Conservation (phyloP, 768 basidiomycete genomes). For the Lentinus tigrinus region DNA sequence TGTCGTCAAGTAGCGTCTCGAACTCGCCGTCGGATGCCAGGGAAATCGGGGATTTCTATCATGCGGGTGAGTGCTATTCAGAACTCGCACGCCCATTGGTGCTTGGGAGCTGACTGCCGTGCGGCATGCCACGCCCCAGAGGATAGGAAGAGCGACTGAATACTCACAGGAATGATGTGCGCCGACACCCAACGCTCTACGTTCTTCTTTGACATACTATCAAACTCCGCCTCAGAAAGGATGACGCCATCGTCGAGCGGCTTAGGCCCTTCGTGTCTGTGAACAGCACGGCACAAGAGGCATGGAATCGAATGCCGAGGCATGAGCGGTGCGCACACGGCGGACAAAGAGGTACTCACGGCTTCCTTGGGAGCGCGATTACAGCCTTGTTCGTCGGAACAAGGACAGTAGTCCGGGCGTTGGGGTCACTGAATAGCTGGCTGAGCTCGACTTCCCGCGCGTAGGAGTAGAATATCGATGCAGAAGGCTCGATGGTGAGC, state of each 20-base stretch:
- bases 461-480: constrained; percentile 84
- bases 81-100: no score
- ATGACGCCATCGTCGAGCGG: constrained; percentile 42
- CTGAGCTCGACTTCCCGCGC: constrained; percentile 71
- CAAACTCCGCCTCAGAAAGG: constrained; percentile 69
- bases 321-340: neutral
- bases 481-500: constrained; percentile 70
- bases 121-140: neutral
- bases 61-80: no score
- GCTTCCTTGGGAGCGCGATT: constrained; percentile 77
- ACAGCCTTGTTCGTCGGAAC: constrained; percentile 89
- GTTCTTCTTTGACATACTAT: constrained; percentile 57
- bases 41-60: constrained; percentile 47
- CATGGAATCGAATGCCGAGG: neutral
- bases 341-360: constrained; percentile 49
- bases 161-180: constrained; percentile 77
- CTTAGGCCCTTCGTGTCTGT: constrained; percentile 60
- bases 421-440: constrained; percentile 37
- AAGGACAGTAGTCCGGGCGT: constrained; percentile 54
- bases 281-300: no score
- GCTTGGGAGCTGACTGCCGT: neutral
- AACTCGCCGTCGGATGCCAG: constrained; percentile 45
- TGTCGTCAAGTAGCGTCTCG: constrained; percentile 57
- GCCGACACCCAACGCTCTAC: constrained; percentile 80
- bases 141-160: neutral